Conservation (phyloP, 352 stramenopile genomes). For the Phytophthora crassamura region DNA sequence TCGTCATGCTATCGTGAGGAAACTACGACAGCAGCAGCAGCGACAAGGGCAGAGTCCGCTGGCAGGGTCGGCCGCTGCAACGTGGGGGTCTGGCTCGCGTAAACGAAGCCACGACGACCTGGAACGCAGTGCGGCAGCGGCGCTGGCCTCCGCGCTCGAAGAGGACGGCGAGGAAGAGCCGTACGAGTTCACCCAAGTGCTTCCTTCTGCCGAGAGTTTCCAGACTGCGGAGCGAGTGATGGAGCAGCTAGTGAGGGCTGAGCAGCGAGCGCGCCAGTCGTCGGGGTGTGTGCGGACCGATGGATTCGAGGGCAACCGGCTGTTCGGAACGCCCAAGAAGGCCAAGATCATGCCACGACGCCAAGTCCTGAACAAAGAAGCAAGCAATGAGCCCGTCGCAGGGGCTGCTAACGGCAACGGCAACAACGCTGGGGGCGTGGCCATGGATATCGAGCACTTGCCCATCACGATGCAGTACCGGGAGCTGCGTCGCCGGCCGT, state of each 20-base stretch:
- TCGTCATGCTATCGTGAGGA: conserved; percentile 46
- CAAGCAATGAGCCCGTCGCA: conserved; percentile 38
- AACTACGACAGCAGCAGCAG: conserved; percentile 50
- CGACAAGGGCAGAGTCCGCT: conserved; percentile 45
- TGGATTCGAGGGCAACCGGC: conserved; percentile 70
- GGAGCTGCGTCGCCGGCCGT: conserved; percentile 90
- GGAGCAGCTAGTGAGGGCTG: conserved; percentile 78
- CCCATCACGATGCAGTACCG: conserved; percentile 93
- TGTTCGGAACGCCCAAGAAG: conserved; percentile 51
- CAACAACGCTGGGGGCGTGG: conserved; percentile 38
- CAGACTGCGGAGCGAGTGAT: conserved; percentile 82
- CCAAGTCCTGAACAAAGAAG: conserved; percentile 47
- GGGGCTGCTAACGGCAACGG: conserved; percentile 14
- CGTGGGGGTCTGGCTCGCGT: conserved; percentile 25
- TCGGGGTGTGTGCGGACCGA: conserved; percentile 90
- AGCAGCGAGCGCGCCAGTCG: conserved; percentile 85
- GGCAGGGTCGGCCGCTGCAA: conserved; percentile 31
- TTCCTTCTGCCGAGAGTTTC: conserved; percentile 79
- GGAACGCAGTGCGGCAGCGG: conserved; percentile 25
- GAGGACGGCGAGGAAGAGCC: conserved; percentile 43
- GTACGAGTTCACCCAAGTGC: conserved; percentile 89
- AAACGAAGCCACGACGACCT: conserved; percentile 41
- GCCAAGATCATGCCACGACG: conserved; percentile 38
- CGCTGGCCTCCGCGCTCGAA: conserved; percentile 17
- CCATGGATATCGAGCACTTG: conserved; percentile 84